Percentiles rank a stretch among this genome's conserved stretches.
Conservation (phyloP, 805 yeast species). For the Blastobotrys parvus region DNA sequence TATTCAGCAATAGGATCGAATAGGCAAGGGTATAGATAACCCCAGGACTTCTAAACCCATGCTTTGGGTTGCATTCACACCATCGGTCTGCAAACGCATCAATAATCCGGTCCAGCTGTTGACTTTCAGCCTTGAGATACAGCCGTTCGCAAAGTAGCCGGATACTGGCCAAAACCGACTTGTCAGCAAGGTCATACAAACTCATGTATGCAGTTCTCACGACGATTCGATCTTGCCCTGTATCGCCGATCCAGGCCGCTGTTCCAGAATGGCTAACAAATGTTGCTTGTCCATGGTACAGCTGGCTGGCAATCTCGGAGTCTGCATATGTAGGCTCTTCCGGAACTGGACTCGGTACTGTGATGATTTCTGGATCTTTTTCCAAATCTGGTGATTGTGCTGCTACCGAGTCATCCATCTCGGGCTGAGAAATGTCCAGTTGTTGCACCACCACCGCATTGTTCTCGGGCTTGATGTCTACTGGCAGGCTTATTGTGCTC, state of each 20-base stretch:
- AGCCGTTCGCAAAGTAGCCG: constrained; percentile 53
- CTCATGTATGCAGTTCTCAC: constrained; percentile 22
- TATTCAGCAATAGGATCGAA: constrained; percentile 62
- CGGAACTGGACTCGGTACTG: background rate
- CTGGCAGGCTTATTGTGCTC: no score
- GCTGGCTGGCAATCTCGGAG: constrained; percentile 7
- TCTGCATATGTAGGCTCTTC: background rate
- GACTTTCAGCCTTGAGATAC: constrained; percentile 75
- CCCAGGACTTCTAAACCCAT: constrained; percentile 42
- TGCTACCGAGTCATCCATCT: no score
- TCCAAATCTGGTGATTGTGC: background rate
- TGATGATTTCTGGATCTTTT: background rate
- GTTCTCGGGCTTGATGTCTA: no score
- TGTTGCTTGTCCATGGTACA: constrained; percentile 13
- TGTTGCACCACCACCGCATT: no score
- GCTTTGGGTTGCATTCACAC: constrained; percentile 39
- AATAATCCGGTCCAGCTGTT: constrained; percentile 66
- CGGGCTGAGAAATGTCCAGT: no score
- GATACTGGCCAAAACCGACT: constrained; percentile 46
- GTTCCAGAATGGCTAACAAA: constrained; percentile 10
- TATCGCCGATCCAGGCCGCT: constrained; percentile 20
- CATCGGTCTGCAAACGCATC: constrained; percentile 62
- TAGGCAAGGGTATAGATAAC: constrained; percentile 65
- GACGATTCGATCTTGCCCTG: constrained; percentile 13
- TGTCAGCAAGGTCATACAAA: constrained; percentile 37